A percentile compares a stretch with the other conserved stretches of the same genome.
Conservation (phyloP, 139 green algal species). For the Chlamydomonas incerta region DNA sequence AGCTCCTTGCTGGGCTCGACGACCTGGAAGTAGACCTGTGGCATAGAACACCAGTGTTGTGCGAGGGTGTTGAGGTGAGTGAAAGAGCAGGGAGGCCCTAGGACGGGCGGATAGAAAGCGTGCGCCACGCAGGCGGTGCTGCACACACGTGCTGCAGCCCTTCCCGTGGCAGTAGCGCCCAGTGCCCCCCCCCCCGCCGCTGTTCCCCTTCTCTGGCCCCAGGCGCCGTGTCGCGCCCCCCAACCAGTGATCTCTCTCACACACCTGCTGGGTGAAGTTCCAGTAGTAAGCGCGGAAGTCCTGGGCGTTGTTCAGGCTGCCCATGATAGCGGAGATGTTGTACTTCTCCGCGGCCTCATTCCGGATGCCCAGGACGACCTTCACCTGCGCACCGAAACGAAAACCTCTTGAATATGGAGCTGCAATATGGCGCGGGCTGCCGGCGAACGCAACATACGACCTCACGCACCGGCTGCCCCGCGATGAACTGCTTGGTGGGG, state of each 20-base stretch:
- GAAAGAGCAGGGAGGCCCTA: no score
- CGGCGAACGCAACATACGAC: neutral
- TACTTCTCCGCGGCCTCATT: slow-evolving; percentile 69
- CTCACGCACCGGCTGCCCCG: slow-evolving; percentile 47
- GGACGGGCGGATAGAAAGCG: no score
- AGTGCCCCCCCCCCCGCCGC: no score
- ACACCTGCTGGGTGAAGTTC: slow-evolving; percentile 79
- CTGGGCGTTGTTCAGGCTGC: slow-evolving; percentile 73
- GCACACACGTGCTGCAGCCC: no score
- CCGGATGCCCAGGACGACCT: slow-evolving; percentile 68
- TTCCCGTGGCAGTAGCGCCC: no score
- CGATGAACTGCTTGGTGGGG: slow-evolving; percentile 47
- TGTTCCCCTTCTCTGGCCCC: no score
- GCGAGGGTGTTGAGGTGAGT: no score
- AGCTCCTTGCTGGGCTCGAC: slow-evolving; percentile 66
- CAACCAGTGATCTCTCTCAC: neutral
- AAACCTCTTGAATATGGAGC: neutral
- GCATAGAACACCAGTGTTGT: no score
- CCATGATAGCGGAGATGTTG: slow-evolving; percentile 78
- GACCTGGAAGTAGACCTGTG: slow-evolving; percentile 64
- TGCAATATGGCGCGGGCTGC: no score
- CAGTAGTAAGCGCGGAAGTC: slow-evolving; percentile 74
- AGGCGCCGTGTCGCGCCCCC: no score
- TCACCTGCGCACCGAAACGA: slow-evolving; percentile 31
- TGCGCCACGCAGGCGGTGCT: no score